Conservation (phyloP, 148 eudicot species). For the Persicaria maculosa region DNA sequence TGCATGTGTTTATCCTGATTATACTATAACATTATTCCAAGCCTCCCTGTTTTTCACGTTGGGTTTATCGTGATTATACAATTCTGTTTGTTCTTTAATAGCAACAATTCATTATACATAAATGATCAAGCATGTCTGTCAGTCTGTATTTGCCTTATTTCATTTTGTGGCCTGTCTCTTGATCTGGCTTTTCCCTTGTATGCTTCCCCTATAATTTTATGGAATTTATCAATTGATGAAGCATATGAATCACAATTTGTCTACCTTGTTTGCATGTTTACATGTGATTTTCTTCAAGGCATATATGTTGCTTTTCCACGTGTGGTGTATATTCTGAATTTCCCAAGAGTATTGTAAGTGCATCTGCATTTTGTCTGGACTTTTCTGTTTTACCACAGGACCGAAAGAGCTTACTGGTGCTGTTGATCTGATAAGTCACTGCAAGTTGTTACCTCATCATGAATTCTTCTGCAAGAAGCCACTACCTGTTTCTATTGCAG, state of each 20-base stretch:
- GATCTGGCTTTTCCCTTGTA: not conserved
- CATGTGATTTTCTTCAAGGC: not conserved
- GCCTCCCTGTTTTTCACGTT: no score
- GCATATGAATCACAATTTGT: not conserved
- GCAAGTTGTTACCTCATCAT: conserved; percentile 77
- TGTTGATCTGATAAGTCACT: conserved; percentile 81
- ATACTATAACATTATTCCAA: no score
- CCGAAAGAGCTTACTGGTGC: conserved; percentile 97
- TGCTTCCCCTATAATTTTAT: not conserved
- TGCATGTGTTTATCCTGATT: no score
- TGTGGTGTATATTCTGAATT: not conserved
- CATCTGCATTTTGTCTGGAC: not conserved
- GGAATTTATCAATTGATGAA: not conserved
- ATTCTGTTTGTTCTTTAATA: no score
- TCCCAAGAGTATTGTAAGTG: not conserved
- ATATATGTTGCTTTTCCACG: not conserved
- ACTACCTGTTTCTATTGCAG: conserved; percentile 79
- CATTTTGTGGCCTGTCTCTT: no score
- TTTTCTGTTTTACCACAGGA: conserved; percentile 31
- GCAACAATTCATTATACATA: no score
- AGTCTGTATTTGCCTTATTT: not conserved
- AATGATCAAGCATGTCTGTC: not conserved
- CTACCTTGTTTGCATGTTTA: not conserved
- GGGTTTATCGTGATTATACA: no score
- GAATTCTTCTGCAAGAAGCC: conserved; percentile 97